phyloP scores from a whole-genome alignment of 345 rosid genomes.

The Syzygium aqueum region DNA sequence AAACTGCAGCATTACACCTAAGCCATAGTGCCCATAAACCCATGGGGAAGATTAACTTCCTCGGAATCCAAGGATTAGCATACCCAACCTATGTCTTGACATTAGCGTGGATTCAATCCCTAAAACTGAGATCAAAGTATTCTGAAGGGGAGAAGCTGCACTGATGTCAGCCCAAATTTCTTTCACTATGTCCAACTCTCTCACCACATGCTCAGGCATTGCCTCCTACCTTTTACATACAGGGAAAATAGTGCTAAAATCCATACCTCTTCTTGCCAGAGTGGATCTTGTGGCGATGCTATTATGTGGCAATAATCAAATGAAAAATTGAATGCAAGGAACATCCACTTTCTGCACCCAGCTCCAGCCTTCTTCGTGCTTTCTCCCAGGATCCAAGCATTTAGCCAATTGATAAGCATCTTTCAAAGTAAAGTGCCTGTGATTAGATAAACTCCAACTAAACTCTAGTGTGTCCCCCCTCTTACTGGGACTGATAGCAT shows the following conservation, averaged over 20 bases:
- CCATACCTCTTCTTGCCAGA: not conserved
- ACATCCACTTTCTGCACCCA: not conserved
- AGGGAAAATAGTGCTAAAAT: not conserved
- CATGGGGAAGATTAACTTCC: not conserved
- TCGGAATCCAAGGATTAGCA: not conserved
- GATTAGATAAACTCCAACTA: not conserved
- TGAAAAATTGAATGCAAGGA: not conserved
- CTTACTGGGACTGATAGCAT: not conserved
- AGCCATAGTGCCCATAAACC: not conserved
- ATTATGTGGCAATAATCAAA: not conserved
- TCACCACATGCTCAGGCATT: not conserved
- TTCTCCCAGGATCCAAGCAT: not conserved
- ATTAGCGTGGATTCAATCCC: not conserved
- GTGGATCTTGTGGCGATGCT: not conserved
- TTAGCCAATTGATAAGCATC: not conserved
- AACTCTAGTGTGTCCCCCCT: not conserved
- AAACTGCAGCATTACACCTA: not conserved
- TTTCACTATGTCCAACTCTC: not conserved
- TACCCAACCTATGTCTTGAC: not conserved
- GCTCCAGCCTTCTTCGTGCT: not conserved
- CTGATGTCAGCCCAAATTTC: not conserved
- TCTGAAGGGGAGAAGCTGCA: not conserved
- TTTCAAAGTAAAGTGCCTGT: not conserved
- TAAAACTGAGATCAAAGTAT: not conserved
- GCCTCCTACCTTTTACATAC: not conserved